Conservation (phyloP, 306 rosid species). For the Casuarina equisetifolia region DNA sequence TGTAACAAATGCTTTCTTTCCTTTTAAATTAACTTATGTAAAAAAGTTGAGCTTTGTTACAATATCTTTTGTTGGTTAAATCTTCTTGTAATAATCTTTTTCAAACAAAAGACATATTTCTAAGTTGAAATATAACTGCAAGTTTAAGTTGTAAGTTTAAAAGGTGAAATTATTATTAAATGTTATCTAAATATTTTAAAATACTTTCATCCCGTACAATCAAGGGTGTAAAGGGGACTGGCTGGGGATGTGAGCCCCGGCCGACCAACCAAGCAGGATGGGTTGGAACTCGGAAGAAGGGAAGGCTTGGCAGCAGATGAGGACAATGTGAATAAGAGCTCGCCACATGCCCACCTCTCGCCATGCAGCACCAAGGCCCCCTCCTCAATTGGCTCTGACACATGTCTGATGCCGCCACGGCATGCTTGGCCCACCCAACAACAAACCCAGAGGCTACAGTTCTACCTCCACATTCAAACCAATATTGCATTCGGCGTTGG, state of each 20-base stretch:
- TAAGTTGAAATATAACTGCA: too few relatives aligned
- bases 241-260: conserved; percentile 1
- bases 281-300: conserved; percentile 25
- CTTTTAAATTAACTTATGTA: too few relatives aligned
- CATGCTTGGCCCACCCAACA: conserved; percentile 38
- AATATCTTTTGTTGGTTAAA: too few relatives aligned
- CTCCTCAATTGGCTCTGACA: conserved; percentile 33
- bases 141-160: too few relatives aligned
- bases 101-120: too few relatives aligned
- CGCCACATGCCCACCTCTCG: background rate
- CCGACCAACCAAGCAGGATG: conserved; percentile 22
- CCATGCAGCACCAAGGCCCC: conserved; percentile 7
- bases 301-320: background rate
- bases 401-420: conserved; percentile 40
- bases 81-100: too few relatives aligned
- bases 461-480: conserved; percentile 8
- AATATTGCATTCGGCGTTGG: background rate
- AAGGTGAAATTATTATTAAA: too few relatives aligned
- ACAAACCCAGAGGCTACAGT: conserved; percentile 12
- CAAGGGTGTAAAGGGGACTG: too few relatives aligned
- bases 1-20: too few relatives aligned
- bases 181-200: too few relatives aligned
- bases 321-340: conserved; percentile 19
- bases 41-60: too few relatives aligned
- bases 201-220: too few relatives aligned